phyloP scores from a whole-genome alignment of 208 protist genomes.

The Leishmania amazonensis region DNA sequence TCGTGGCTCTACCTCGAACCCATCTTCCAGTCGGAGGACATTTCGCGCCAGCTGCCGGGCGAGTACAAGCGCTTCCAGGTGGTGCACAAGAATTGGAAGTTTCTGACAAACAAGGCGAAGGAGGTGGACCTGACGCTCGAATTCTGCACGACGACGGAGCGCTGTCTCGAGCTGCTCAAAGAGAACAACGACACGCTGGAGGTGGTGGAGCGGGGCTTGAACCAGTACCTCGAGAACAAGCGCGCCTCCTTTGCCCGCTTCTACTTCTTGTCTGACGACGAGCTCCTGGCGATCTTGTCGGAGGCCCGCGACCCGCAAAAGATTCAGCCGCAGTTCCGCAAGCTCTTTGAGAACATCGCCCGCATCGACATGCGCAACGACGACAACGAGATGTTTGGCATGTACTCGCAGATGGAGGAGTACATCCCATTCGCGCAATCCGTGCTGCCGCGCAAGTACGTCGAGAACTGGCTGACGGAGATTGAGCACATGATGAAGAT shows the following conservation, averaged over 20 bases:
- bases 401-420: constrained; percentile 96
- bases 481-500: constrained; percentile 96
- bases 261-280: constrained; percentile 94
- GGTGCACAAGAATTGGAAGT: constrained; percentile 96
- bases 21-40: constrained; percentile 98
- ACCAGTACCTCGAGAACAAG: constrained; percentile 97
- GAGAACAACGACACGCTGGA: constrained; percentile 96
- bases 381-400: constrained; percentile 94
- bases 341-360: constrained; percentile 96
- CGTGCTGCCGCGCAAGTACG: constrained; percentile 94
- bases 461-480: constrained; percentile 98
- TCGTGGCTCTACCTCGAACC: constrained; percentile 97
- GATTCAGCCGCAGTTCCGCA: constrained; percentile 96
- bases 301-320: constrained; percentile 95
- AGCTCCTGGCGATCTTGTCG: constrained; percentile 94
- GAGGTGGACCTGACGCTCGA: constrained; percentile 78
- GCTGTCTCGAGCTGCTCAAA: constrained; percentile 84
- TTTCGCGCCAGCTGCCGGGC: constrained; percentile 92
- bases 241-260: constrained; percentile 93
- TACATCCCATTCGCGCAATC: constrained; percentile 93
- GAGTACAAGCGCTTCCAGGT: constrained; percentile 94
- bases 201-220: constrained; percentile 95
- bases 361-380: constrained; percentile 89
- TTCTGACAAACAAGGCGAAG: constrained; percentile 86
- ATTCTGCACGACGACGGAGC: constrained; percentile 85